phyloP scores from a whole-genome alignment of 345 rosid species.

The Microthlaspi erraticum region DNA sequence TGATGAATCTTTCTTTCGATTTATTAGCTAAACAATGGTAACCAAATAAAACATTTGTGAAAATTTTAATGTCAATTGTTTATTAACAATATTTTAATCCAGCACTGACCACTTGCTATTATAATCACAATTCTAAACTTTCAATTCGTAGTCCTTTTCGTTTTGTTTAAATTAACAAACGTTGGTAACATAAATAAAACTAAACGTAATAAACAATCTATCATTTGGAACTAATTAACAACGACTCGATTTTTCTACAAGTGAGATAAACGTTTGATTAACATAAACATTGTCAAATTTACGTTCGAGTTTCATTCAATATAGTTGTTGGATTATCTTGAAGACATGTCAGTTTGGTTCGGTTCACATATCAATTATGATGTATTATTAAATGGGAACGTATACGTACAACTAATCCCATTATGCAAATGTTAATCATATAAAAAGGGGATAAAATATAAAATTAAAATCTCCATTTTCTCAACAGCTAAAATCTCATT shows the following conservation, averaged over 20 bases:
- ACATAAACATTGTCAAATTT: too few species aligned
- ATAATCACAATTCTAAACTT: background rate
- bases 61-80: background rate
- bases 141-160: background rate
- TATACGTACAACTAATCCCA: constrained; percentile 33
- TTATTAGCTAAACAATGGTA: background rate
- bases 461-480: background rate
- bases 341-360: constrained; percentile 6
- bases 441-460: constrained; percentile 2
- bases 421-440: constrained; percentile 23
- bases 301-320: too few species aligned
- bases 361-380: background rate
- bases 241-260: too few species aligned
- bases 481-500: background rate
- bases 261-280: too few species aligned
- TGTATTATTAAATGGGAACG: constrained; percentile 1
- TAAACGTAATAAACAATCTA: too few species aligned
- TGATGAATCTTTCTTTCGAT: background rate
- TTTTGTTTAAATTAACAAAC: too few species aligned
- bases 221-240: too few species aligned
- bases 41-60: background rate
- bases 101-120: constrained; percentile 1
- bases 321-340: background rate
- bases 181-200: too few species aligned
- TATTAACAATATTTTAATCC: background rate